phyloP scores from a whole-genome alignment of 805 yeast species.

The Candida sanyiensis region DNA sequence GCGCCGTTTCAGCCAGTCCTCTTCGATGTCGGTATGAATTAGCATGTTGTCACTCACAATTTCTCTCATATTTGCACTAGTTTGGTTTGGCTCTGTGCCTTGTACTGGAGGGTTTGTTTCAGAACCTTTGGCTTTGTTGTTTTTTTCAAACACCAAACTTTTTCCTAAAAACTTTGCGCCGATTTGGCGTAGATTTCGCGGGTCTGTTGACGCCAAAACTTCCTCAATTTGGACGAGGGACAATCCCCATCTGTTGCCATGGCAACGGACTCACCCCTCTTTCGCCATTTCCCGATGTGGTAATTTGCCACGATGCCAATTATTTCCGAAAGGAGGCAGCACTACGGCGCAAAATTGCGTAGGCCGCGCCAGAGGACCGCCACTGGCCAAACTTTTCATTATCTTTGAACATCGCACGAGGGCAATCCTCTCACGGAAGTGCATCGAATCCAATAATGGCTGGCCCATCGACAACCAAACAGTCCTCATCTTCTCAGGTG shows the following conservation, averaged over 20 bases:
- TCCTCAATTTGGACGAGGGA: not conserved
- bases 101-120: constrained; percentile 2
- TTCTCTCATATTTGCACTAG: constrained; percentile 3
- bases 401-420: not conserved
- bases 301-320: too few relatives aligned
- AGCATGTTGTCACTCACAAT: not conserved
- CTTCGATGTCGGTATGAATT: not conserved
- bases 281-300: not conserved
- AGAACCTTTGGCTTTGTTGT: constrained; percentile 1
- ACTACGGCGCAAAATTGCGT: not conserved
- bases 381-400: constrained; percentile 3
- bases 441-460: constrained; percentile 8
- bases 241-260: not conserved
- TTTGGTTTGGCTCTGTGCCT: not conserved
- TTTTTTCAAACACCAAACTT: not conserved
- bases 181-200: constrained; percentile 1
- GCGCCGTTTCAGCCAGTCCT: too few relatives aligned
- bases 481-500: constrained; percentile 1
- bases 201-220: constrained; percentile 4
- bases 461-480: constrained; percentile 6
- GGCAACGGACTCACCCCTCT: constrained; percentile 1
- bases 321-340: too few relatives aligned
- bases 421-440: not conserved
- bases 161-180: constrained; percentile 1
- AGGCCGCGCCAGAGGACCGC: not conserved